Evolutionary conservation across 169 alveolate species (phyloP), one percentile per base, ranked within the genome.

Genomic region (Gregarina niphandrodes): DNA sequence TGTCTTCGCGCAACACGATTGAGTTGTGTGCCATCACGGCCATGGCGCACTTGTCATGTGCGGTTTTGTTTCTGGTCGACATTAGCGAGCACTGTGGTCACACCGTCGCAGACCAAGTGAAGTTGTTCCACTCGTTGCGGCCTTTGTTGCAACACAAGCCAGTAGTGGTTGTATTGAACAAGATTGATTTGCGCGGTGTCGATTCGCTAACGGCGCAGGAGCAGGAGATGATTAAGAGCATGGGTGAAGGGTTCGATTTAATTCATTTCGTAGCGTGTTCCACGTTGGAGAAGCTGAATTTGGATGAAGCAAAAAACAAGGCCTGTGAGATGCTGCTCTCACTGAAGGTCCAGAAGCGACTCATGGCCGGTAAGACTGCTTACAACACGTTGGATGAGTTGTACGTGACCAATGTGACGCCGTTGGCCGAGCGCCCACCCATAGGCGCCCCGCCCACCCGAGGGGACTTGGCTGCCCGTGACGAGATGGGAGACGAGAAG

Each of bases 1-100:
- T 93, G 49, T 96, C 84, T 57, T 90, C 88, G 70, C 67, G 97
- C 38, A 92, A 92, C 63, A 81, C 95, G 1, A 84, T 92, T 29
- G 99, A 92, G 68, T 88, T 92, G 99, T 77, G 91, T 22, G 92
- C 96, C 5, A 84, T 92, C 17, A 86, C 99, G 13, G 97, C 97
- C 20, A 63, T 92, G 22, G 97, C 99, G 18, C 99, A 92, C 68
- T 29, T 26, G 21, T 56, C 57, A 53, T 58, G 76, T 40, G 72
- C 67, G 21, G 67, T 73, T 12, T 16, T 75, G 21, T 80, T 61
- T 64, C 67, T 88, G 53, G 61, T 87, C 9, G 98, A 91, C 59
- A 77, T 87, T 31, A 77, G 92, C 57, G 97, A 86, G 70, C 77
- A 71, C 23, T 91, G 98, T 52, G 96, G 96, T 0, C 77, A 83